Evolutionary conservation across 495 filamentous ascomycete species (phyloP).

Genomic region (Aspergillus panamensis): DNA sequence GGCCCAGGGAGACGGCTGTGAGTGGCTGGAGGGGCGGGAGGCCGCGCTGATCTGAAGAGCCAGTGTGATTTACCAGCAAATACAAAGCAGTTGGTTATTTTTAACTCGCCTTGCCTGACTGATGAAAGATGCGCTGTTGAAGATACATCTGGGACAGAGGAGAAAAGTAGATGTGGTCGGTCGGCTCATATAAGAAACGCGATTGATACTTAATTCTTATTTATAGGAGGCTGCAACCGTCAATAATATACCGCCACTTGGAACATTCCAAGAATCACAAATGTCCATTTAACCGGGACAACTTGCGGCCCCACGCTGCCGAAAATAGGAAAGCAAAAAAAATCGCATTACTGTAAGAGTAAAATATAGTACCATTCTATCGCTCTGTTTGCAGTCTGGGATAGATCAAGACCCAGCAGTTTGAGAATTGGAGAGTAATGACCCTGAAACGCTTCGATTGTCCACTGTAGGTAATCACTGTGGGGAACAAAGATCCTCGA

Average conservation of each 20-base stretch:
- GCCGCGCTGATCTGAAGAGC: slow-evolving; percentile 13
- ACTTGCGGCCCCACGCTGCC: neutral
- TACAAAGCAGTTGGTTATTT: neutral
- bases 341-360: neutral
- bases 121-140: too few relatives aligned
- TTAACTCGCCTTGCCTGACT: neutral
- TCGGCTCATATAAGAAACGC: neutral
- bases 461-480: neutral
- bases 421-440: slow-evolving; percentile 8
- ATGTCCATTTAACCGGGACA: neutral
- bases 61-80: neutral
- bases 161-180: neutral
- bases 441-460: slow-evolving; percentile 2
- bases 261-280: slow-evolving; percentile 20
- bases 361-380: neutral
- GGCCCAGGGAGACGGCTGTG: slow-evolving; percentile 6
- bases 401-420: slow-evolving; percentile 8
- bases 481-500: neutral
- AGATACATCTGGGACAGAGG: neutral
- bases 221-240: slow-evolving; percentile 6
- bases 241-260: slow-evolving; percentile 7
- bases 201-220: neutral
- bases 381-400: slow-evolving; percentile 13
- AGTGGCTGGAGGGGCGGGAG: slow-evolving; percentile 20
- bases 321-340: neutral